Base-by-base conservation (phyloP, 202 grass and related monocot genomes). In the Setaria italica region DNA sequence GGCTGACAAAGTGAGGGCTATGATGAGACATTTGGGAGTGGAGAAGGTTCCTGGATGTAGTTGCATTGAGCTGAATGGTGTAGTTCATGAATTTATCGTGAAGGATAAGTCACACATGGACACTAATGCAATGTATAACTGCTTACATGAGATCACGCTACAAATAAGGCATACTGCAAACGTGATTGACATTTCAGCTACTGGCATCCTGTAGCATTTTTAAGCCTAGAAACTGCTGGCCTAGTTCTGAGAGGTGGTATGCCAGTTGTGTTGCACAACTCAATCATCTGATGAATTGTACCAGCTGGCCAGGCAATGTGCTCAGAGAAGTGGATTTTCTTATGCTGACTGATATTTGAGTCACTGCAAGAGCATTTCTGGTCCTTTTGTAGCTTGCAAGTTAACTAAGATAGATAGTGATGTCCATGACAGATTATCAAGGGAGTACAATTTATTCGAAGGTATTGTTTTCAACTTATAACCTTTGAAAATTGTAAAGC, bases 51-150 rank as follows among this genome's bases (percentile, higher is more conserved):
- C 85, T 47, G 90, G 90, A 53, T 97, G 85, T 68, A 97, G 92
- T 76, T 94, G 76, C 75, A 86, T 90, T 80, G 93, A 90, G 79
- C 45, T 83, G 62, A 89, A 90, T 58, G 89, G 92, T 34, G 79
- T 87, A 46, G 87, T 94, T 80, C 92, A 94, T 89, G 89, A 94
- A 84, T 94, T 91, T 84, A 79, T 91, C 1, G 84, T 87, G 39
- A 41, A 88, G 62, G 92, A 94, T 69, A 91, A 72, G 67, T 89
- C 74, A 39, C 92, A 91, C 59, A n/a, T 5, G 6, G 87, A 91
- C 42, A 74, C 13, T 19, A 25, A 43, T 78, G 87, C 79, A 45
- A 91, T 94, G 59, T 87, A 91, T 80, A 78, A 87, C n/a, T 91
- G 92, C 71, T 89, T 94, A 76, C 50, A 85, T 74, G 77, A 87